These are phyloP conservation scores for Spongispora temasekensis DNA, from an alignment of 1,284 basidiomycete species.

Conservation along the genomic window DNA sequence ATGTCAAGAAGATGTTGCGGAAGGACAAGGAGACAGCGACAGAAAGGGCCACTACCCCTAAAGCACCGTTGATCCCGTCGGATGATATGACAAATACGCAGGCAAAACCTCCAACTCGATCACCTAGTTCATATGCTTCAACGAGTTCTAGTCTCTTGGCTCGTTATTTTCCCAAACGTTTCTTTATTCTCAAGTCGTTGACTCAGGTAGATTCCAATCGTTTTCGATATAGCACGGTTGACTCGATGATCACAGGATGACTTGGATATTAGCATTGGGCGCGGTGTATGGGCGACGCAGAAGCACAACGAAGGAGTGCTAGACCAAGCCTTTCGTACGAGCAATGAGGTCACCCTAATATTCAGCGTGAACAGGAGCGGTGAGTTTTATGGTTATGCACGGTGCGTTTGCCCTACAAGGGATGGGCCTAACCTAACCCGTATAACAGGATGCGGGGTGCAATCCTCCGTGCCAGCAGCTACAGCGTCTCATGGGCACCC, in stretches of 20 bases:
- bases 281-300: constrained; percentile 90
- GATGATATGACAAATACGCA: constrained; percentile 42
- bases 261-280: constrained; percentile 82
- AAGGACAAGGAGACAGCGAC: constrained; percentile 37
- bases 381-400: constrained; percentile 88
- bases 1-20: constrained; percentile 63
- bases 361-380: constrained; percentile 93
- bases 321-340: constrained; percentile 90
- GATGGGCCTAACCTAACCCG: constrained; percentile 3
- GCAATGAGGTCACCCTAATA: constrained; percentile 83
- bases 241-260: constrained; percentile 58
- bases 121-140: constrained; percentile 67
- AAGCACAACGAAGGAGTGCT: constrained; percentile 88
- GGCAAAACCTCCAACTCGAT: constrained; percentile 37
- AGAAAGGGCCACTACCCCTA: constrained; percentile 21
- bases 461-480: constrained; percentile 48
- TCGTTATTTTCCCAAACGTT: constrained; percentile 81
- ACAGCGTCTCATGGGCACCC: constrained; percentile 61
- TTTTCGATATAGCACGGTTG: constrained; percentile 7
- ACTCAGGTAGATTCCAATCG: constrained; percentile 55
- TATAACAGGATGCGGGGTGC: constrained; percentile 62
- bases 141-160: constrained; percentile 75
- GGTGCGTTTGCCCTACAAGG: constrained; percentile 43
- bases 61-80: constrained; percentile 33
- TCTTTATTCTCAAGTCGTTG: constrained; percentile 91